Conservation (phyloP, 768 basidiomycete genomes). For the Leccinellum rugosiceps region DNA sequence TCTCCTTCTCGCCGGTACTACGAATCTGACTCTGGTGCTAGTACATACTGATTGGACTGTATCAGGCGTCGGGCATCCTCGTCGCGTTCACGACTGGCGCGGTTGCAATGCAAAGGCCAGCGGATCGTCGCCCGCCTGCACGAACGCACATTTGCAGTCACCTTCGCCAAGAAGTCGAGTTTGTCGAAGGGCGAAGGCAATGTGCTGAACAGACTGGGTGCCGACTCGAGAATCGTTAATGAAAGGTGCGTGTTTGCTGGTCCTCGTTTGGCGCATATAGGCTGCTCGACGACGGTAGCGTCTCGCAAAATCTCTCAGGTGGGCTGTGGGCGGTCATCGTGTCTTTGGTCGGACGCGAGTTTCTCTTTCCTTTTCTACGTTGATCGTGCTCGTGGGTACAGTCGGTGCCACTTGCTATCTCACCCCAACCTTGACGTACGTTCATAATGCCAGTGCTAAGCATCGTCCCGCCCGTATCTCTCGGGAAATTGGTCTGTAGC, state of each 20-base stretch:
- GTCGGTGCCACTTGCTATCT: background rate
- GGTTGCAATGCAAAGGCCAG: constrained; percentile 81
- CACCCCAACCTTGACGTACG: constrained; percentile 76
- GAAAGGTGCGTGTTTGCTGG: constrained; percentile 60
- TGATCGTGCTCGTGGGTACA: background rate
- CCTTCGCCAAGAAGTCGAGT: constrained; percentile 91
- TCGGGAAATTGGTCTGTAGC: too few relatives aligned
- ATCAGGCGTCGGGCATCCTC: constrained; percentile 73
- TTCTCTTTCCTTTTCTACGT: background rate
- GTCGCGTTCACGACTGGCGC: constrained; percentile 82
- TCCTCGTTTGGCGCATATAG: background rate
- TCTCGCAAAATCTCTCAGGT: constrained; percentile 79
- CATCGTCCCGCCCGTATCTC: constrained; percentile 83
- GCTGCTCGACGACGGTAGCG: constrained; percentile 26
- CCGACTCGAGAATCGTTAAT: constrained; percentile 91
- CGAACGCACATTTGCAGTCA: constrained; percentile 77
- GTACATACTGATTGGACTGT: constrained; percentile 80
- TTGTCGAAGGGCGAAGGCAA: constrained; percentile 94
- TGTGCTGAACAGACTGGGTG: constrained; percentile 84
- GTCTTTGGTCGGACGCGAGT: constrained; percentile 88
- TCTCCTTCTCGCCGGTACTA: too few relatives aligned
- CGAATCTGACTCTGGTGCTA: constrained; percentile 22
- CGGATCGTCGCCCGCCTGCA: constrained; percentile 87
- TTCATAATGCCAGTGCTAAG: constrained; percentile 90
- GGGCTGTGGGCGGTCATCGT: constrained; percentile 84